These are phyloP conservation scores for Phytophthora sansomeana DNA, from an alignment of 352 stramenopile genomes.

Conservation along the genomic window DNA sequence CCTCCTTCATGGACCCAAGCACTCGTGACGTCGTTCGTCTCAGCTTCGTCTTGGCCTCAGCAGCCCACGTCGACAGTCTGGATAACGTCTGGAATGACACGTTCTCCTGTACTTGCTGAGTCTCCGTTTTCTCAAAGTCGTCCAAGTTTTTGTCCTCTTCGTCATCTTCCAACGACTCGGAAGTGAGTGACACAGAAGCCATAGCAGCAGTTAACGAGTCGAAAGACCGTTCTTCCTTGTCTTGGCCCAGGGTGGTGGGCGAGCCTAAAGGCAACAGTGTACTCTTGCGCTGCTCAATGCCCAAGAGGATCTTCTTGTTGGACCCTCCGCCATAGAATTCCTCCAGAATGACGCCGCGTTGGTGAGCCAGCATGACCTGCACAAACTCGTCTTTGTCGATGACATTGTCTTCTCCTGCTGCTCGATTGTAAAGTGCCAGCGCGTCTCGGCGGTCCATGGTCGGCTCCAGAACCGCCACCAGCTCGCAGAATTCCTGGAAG, in stretches of 20 bases:
- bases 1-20: slow-evolving; percentile 20
- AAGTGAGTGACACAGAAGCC: slow-evolving; percentile 32
- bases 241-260: slow-evolving; percentile 25
- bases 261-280: slow-evolving; percentile 33
- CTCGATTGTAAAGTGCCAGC: slow-evolving; percentile 67
- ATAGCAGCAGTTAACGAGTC: slow-evolving; percentile 65
- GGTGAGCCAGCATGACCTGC: slow-evolving; percentile 76
- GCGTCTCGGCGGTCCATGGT: slow-evolving; percentile 70
- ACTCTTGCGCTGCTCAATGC: slow-evolving; percentile 58
- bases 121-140: slow-evolving; percentile 20
- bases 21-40: slow-evolving; percentile 6
- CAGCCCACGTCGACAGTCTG: slow-evolving; percentile 63
- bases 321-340: slow-evolving; percentile 64
- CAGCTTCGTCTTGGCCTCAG: slow-evolving; percentile 64
- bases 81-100: slow-evolving; percentile 72
- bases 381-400: slow-evolving; percentile 86
- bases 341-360: slow-evolving; percentile 70
- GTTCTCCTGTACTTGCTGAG: slow-evolving; percentile 51
- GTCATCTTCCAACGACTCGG: slow-evolving; percentile 38
- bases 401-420: slow-evolving; percentile 75
- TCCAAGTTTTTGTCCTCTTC: slow-evolving; percentile 29
- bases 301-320: slow-evolving; percentile 63
- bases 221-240: slow-evolving; percentile 67
- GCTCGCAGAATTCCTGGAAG: slow-evolving; percentile 76
- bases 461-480: slow-evolving; percentile 70